Percentiles rank a stretch among this genome's conserved stretches.
Evolutionary conservation across 352 stramenopile genomes (phyloP).

Genomic region (Phytophthora colocasiae): DNA sequence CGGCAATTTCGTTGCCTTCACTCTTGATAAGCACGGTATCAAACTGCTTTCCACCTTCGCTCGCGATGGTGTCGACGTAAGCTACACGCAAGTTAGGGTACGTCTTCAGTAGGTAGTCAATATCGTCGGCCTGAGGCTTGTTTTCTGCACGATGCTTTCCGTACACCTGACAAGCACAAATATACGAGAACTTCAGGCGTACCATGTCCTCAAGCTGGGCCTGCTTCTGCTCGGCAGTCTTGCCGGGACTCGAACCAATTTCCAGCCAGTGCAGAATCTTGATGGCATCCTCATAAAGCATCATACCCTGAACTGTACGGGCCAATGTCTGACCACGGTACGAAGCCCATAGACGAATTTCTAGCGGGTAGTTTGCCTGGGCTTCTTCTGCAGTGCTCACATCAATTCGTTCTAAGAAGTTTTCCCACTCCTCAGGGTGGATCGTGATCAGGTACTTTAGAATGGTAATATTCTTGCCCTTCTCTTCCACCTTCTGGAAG

Average conservation of each 20-base stretch:
- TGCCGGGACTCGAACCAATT: constrained; percentile 72
- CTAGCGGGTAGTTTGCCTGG: constrained; percentile 63
- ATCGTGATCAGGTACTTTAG: constrained; percentile 84
- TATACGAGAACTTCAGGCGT: constrained; percentile 84
- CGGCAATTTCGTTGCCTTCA: constrained; percentile 68
- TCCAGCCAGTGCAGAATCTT: constrained; percentile 87
- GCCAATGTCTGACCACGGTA: constrained; percentile 81
- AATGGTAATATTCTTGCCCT: constrained; percentile 84
- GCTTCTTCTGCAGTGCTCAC: constrained; percentile 71
- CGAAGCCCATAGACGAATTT: constrained; percentile 81
- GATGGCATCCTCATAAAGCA: constrained; percentile 85
- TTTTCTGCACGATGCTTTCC: constrained; percentile 76
- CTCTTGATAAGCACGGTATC: constrained; percentile 79
- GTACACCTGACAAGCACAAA: constrained; percentile 87
- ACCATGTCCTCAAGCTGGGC: constrained; percentile 83
- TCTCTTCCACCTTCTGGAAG: constrained; percentile 78
- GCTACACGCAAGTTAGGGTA: constrained; percentile 85
- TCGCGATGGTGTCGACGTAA: constrained; percentile 76
- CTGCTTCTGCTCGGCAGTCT: constrained; percentile 76
- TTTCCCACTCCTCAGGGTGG: constrained; percentile 80
- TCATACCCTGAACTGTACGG: constrained; percentile 83
- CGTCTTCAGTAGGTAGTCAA: constrained; percentile 76
- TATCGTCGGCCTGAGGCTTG: constrained; percentile 74
- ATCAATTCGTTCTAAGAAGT: constrained; percentile 81
- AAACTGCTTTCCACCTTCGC: constrained; percentile 49